phyloP scores from a whole-genome alignment of 225 moss, liverwort and hornwort species.

The Thuidium tamariscinum region DNA sequence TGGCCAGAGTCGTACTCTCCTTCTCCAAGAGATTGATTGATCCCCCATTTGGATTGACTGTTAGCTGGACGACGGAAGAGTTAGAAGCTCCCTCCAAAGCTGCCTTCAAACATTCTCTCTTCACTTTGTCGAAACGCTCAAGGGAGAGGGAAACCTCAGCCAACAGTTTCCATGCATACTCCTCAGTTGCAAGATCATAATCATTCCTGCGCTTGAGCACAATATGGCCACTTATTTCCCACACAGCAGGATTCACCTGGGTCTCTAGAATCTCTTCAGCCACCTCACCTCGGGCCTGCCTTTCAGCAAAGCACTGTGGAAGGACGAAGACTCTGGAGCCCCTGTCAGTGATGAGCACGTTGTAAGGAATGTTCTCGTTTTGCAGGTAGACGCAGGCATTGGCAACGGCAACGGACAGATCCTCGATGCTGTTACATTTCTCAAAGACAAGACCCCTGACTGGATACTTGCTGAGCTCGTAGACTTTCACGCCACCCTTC shows the following conservation, averaged over 20 bases:
- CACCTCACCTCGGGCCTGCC: constrained; percentile 70
- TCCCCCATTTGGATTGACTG: background rate
- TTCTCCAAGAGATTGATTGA: background rate
- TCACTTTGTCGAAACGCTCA: constrained; percentile 52
- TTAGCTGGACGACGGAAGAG: background rate
- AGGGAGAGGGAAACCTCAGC: constrained; percentile 53
- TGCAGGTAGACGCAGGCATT: constrained; percentile 64
- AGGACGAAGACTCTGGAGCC: constrained; percentile 69
- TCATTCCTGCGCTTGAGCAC: constrained; percentile 67
- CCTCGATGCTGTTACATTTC: constrained; percentile 43
- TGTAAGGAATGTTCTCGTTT: constrained; percentile 57
- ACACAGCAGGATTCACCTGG: constrained; percentile 78
- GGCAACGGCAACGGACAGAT: constrained; percentile 51
- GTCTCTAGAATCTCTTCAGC: constrained; percentile 56
- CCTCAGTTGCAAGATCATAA: constrained; percentile 55
- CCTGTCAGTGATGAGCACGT: constrained; percentile 64
- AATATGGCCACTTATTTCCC: constrained; percentile 96
- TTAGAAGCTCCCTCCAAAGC: constrained; percentile 9
- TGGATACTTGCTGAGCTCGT: constrained; percentile 56
- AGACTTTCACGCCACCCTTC: constrained; percentile 55
- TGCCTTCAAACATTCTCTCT: constrained; percentile 34
- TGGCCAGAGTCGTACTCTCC: background rate
- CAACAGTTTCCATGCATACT: constrained; percentile 57
- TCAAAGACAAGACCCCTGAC: constrained; percentile 69
- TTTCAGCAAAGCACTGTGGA: constrained; percentile 77